Base-by-base conservation (phyloP, 257 asterid species). In the Scutellaria minor region DNA sequence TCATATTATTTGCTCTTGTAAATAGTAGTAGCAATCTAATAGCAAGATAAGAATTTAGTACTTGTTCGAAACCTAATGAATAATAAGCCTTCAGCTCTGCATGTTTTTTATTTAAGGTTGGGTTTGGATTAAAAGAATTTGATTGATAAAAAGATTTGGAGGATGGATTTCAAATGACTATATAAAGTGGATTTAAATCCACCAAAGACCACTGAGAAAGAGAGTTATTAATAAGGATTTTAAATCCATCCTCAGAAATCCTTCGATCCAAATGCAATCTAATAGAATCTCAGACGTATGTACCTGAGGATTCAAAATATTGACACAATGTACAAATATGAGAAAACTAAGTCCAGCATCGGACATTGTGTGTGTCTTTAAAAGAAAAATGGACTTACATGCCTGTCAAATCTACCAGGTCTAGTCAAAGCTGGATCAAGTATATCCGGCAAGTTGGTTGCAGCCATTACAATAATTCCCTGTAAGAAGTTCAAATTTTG, bases 401-500 rank as follows among this genome's bases (percentile, higher is more conserved):
- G 99, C 75, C 96, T 87, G 75, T 94, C 99, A 74, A 94, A 94
- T 92, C 99, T 88, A 82, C 97, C 99, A 48, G 99, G 99, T 68
- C 99, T 88, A 63, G 98, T 94, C 85, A 94, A 84, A 83, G 99
- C 98, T 61, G 96, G 96, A 86, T 91, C 99, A 69, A 94, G 98
- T 78, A 94, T 90, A 79, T 91, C 98, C 18, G 99, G 95, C 88
- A 91, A 84, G 87, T 95, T 95, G 61, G 99, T 95, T 70, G 99
- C 99, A 79, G 93, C 98, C 96, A 95, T 90, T 77, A 95, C 84
- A 72, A 95, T 92, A 44, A 95, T 90, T 58, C 99, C 99, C 98
- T 94, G 81, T 10, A 75, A 58, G 45, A 44, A 65, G 68, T 64
- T 14, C 72, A 73, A 37, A 68, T 41, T 52, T 71, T 13, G 51